Base-by-base conservation (phyloP, 805 yeast species). In the Huiozyma sinensis region DNA sequence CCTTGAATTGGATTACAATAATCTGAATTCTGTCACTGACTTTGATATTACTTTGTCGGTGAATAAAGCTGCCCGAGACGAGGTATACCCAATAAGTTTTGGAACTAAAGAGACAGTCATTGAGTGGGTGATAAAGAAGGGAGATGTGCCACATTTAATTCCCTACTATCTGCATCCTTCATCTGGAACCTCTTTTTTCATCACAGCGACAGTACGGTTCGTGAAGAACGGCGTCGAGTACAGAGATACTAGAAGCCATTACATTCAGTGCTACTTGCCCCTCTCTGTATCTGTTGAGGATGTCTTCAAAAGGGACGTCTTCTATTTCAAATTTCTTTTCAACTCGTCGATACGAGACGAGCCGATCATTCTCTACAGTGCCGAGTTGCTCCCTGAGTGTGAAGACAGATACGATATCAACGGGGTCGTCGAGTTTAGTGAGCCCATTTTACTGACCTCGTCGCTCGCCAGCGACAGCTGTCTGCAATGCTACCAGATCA, bases 231-330 rank as follows among this genome's bases (percentile, higher is more conserved):
- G 35, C 6, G 39, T 43, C n/a, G 42, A 28, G 7, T 57, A 44
- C 42, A 50, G 48, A 17, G 62, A 58, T 33, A 33, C 37, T 5
- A 48, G 49, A 30, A 12, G 35, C 5, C 34, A 49, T 6, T 29
- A 37, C 6, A 45, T 57, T 6, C 44, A 51, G 24, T 51, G 58
- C 33, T 47, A 49, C 36, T 45, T 61, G 7, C 62, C 64, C 4
- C 43, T 62, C 1, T 56, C 60, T 7, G 63, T 62, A 7, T 56
- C 64, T 6, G 62, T 61, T 6, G 65, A 61, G 42, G 65, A 62
- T 38, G 55, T 60, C 17, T 56, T 54, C 42, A 55, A 55, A 33
- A 54, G 44, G 27, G 58, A 54, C 30, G 36, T 48, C 4, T 55
- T 60, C 33, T 55, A 48, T 40, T 62, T 60, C 45, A 60, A 60